phyloP scores from a whole-genome alignment of 768 basidiomycete species.

The Lactarius sanguifluus region DNA sequence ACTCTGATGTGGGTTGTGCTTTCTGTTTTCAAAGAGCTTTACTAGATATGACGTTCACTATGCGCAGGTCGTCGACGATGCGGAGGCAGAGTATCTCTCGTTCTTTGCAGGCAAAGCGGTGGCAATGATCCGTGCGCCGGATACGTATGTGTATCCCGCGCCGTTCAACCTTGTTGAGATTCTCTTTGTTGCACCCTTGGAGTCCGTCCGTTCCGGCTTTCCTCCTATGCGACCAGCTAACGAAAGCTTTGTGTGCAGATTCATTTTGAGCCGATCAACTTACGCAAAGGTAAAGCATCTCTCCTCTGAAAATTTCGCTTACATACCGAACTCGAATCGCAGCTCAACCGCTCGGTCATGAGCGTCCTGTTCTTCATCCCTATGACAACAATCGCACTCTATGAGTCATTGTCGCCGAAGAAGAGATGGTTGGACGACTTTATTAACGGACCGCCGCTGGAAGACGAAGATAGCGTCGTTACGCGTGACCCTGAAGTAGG shows the following conservation, averaged over 20 bases:
- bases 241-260: constrained; percentile 9
- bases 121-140: constrained; percentile 82
- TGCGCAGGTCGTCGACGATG: constrained; percentile 70
- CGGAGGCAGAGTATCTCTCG: constrained; percentile 86
- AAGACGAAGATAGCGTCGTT: constrained; percentile 55
- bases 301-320: constrained; percentile 14
- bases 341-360: constrained; percentile 85
- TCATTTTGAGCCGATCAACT: constrained; percentile 24
- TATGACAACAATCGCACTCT: constrained; percentile 68
- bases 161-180: constrained; percentile 90
- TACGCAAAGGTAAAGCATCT: constrained; percentile 55
- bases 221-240: neutral
- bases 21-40: neutral
- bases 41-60: constrained; percentile 2
- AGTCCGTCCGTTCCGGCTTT: constrained; percentile 51
- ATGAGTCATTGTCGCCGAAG: constrained; percentile 56
- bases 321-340: constrained; percentile 9
- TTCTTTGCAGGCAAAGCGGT: constrained; percentile 90
- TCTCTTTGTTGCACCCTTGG: constrained; percentile 78
- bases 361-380: constrained; percentile 77
- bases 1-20: constrained; percentile 66
- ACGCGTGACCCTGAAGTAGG: constrained; percentile 62
- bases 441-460: constrained; percentile 53
- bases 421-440: constrained; percentile 68
- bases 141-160: constrained; percentile 83